Evolutionary conservation across 257 asterid genomes (phyloP).

Genomic region (Coffea eugenioides): DNA sequence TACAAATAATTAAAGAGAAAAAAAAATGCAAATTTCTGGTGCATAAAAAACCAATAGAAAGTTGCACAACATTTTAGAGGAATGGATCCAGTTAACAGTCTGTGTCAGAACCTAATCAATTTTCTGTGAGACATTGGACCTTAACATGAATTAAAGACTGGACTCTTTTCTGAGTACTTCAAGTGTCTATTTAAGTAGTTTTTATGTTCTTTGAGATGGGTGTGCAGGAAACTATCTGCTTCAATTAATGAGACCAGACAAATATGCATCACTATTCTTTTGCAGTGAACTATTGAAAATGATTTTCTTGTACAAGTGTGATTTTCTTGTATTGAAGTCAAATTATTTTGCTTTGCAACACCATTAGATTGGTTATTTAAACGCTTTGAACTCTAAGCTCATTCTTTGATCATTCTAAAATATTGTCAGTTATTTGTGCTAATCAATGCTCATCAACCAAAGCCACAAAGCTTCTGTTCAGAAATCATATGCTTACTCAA

Average conservation of each 20-base stretch:
- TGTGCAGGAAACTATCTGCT: not conserved
- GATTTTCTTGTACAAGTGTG: not conserved
- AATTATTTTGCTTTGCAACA: not conserved
- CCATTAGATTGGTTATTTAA: not conserved
- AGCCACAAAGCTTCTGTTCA: not conserved
- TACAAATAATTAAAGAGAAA: not conserved
- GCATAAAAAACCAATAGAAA: conserved; percentile 8
- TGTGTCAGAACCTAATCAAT: not conserved
- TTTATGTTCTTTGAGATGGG: not conserved
- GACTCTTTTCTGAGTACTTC: not conserved
- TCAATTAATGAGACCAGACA: not conserved
- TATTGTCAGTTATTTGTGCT: not conserved
- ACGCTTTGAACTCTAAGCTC: not conserved
- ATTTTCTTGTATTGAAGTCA: not conserved
- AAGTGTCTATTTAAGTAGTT: not conserved
- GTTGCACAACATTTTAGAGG: not conserved
- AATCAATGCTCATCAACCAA: not conserved
- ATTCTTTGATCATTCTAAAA: not conserved
- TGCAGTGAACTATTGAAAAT: not conserved
- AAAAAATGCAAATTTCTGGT: not conserved
- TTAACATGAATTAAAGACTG: not conserved
- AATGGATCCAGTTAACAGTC: not conserved
- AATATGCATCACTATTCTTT: not conserved
- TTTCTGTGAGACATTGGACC: not conserved
- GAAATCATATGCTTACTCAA: too few species aligned